Evolutionary conservation across 768 basidiomycete species (phyloP).

Genomic region (Kwoniella dendrophila): DNA sequence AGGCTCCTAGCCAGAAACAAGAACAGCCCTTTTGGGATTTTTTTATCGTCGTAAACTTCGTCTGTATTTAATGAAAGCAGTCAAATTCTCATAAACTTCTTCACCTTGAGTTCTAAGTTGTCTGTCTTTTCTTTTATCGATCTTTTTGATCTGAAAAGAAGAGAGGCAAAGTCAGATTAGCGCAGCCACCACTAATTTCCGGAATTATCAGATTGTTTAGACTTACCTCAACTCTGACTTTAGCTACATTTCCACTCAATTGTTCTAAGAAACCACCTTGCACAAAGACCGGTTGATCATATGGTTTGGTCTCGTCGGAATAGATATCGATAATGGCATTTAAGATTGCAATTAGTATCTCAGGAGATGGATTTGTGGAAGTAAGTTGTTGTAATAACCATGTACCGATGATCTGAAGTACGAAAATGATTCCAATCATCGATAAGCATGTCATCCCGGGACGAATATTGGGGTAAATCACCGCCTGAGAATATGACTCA

Average conservation of each 20-base stretch:
- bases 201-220: neutral
- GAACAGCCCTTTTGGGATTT: too few relatives aligned
- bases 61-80: slow-evolving; percentile 58
- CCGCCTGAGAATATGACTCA: slow-evolving; percentile 50
- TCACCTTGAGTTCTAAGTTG: slow-evolving; percentile 55
- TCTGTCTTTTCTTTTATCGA: slow-evolving; percentile 57
- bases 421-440: neutral
- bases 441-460: neutral
- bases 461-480: neutral
- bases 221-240: slow-evolving; percentile 55
- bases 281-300: slow-evolving; percentile 62
- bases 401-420: slow-evolving; percentile 47
- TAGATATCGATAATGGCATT: slow-evolving; percentile 91
- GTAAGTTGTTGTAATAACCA: slow-evolving; percentile 59
- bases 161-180: too few relatives aligned
- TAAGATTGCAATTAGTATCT: slow-evolving; percentile 73
- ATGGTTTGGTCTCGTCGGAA: slow-evolving; percentile 78
- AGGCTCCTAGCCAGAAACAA: neutral
- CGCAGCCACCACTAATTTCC: too few relatives aligned
- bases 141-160: slow-evolving; percentile 56
- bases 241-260: slow-evolving; percentile 47
- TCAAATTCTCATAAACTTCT: slow-evolving; percentile 58
- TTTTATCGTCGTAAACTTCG: slow-evolving; percentile 35
- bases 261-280: slow-evolving; percentile 42
- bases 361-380: slow-evolving; percentile 59